A percentile compares a stretch with the other conserved stretches of the same genome.
Evolutionary conservation across 257 asterid genomes (phyloP).

Genomic region (Capsicum rhomboideum): DNA sequence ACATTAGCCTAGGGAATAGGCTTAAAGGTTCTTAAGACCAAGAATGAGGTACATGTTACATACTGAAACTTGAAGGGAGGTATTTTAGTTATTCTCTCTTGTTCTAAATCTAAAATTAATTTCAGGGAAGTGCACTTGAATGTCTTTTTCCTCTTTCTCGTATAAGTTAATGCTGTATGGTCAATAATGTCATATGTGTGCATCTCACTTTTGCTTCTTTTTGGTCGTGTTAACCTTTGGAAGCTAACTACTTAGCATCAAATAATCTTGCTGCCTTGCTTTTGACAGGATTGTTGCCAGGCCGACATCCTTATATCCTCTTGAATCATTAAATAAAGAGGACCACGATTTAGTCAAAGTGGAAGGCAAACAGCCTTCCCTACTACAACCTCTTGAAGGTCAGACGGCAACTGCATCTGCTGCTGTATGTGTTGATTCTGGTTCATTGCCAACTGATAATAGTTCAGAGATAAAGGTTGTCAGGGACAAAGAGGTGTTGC

Average conservation of each 20-base stretch:
- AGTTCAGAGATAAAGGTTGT: slow-evolving; percentile 7
- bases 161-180: no score
- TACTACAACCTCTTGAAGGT: slow-evolving; percentile 23
- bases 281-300: slow-evolving; percentile 53
- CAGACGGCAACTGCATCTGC: slow-evolving; percentile 13
- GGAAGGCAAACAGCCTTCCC: slow-evolving; percentile 24
- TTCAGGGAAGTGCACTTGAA: neutral
- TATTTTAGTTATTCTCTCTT: no score
- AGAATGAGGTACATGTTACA: neutral
- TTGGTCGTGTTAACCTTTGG: neutral
- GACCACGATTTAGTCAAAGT: slow-evolving; percentile 19
- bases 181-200: neutral
- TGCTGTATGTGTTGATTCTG: slow-evolving; percentile 22
- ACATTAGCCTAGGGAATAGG: neutral
- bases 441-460: slow-evolving; percentile 17
- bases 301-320: slow-evolving; percentile 54
- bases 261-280: neutral
- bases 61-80: neutral
- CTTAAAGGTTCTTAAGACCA: neutral
- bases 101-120: neutral
- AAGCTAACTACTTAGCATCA: neutral
- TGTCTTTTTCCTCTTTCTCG: neutral
- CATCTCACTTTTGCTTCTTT: neutral
- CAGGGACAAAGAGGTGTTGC: slow-evolving; percentile 14
- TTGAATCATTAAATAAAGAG: slow-evolving; percentile 33